phyloP scores from a whole-genome alignment of 164 flowering plant species.

The Magnolia sinica region DNA sequence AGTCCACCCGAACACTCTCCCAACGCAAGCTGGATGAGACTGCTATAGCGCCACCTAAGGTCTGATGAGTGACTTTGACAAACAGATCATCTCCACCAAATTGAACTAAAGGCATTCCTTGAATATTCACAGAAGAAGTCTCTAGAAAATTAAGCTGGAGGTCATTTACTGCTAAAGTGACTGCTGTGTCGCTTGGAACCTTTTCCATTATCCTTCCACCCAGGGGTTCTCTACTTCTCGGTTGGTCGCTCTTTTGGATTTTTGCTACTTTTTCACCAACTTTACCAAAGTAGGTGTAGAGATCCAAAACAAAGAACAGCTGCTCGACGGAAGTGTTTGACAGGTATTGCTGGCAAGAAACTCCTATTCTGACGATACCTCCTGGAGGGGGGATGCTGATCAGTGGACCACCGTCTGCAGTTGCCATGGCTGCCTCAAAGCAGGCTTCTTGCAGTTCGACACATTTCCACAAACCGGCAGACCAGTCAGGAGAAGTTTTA shows the following conservation, averaged over 20 bases:
- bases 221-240: conserved; percentile 21
- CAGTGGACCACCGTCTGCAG: conserved; percentile 87
- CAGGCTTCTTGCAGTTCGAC: conserved; percentile 72
- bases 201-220: conserved; percentile 56
- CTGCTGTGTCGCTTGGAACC: conserved; percentile 92
- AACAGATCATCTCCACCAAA: conserved; percentile 70
- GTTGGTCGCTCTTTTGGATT: conserved; percentile 46
- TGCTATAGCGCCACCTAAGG: conserved; percentile 91
- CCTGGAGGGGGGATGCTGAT: conserved; percentile 83
- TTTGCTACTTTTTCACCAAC: conserved; percentile 69
- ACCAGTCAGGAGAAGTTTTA: conserved; percentile 24
- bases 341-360: conserved; percentile 61
- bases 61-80: conserved; percentile 70
- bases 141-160: conserved; percentile 82
- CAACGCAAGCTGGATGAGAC: conserved; percentile 71
- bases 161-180: conserved; percentile 54
- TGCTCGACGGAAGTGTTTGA: conserved; percentile 95
- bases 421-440: conserved; percentile 87
- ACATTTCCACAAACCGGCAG: conserved; percentile 69
- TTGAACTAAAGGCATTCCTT: conserved; percentile 73
- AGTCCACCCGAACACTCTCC: conserved; percentile 73
- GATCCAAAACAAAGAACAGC: conserved; percentile 78
- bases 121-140: conserved; percentile 39
- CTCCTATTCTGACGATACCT: conserved; percentile 82
- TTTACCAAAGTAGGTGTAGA: conserved; percentile 72